Evolutionary conservation across 2,329 filamentous ascomycete genomes (phyloP).

Genomic region (Botryotinia globosa): DNA sequence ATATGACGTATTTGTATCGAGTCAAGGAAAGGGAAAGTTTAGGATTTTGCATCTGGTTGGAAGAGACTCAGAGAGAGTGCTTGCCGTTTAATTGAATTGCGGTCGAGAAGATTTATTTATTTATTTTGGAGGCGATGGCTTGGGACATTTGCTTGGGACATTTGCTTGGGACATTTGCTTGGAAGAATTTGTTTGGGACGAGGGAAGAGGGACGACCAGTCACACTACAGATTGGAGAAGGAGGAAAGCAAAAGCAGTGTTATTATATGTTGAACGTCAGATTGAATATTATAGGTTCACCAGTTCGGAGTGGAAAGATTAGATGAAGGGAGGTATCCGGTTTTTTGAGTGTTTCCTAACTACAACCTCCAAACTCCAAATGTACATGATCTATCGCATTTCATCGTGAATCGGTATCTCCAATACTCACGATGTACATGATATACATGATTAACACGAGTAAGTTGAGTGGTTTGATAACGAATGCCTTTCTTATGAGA

Average conservation of each 20-base stretch:
- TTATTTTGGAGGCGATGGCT: neutral
- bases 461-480: neutral
- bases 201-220: neutral
- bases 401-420: neutral
- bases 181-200: neutral
- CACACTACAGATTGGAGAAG: neutral
- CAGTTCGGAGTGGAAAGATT: conserved; percentile 14
- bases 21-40: neutral
- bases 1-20: conserved; percentile 10
- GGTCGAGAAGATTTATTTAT: neutral
- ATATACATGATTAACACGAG: neutral
- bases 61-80: neutral
- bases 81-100: neutral
- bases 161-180: neutral
- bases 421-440: no score
- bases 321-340: neutral
- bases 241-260: neutral
- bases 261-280: neutral
- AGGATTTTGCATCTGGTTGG: neutral
- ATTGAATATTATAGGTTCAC: neutral
- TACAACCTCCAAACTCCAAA: neutral
- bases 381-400: conserved; percentile 4
- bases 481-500: neutral
- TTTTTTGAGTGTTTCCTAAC: neutral
- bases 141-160: neutral